These are phyloP conservation scores for Melaleuca quinquenervia DNA, from an alignment of 345 rosid species.

Conservation along the genomic window DNA sequence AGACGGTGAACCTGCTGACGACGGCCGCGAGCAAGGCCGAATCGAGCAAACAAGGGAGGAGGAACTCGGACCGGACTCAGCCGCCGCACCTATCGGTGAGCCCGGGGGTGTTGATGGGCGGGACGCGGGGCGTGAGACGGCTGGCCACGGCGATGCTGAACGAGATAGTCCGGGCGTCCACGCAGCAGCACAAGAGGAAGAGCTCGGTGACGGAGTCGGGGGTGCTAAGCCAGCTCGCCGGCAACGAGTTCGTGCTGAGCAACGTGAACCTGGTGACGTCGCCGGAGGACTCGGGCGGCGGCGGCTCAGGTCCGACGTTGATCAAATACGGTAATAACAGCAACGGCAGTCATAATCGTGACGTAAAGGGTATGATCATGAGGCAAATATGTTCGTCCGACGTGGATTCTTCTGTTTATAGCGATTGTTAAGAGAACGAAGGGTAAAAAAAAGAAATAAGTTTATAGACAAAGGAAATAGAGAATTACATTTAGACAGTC, in stretches of 20 bases:
- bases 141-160: constrained; percentile 55
- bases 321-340: constrained; percentile 22
- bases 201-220: constrained; percentile 35
- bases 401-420: constrained; percentile 50
- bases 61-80: constrained; percentile 26
- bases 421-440: constrained; percentile 27
- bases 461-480: background rate
- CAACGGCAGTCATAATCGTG: constrained; percentile 6
- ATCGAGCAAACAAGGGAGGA: constrained; percentile 15
- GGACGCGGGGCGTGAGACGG: constrained; percentile 60
- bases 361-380: constrained; percentile 19
- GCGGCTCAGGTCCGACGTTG: background rate
- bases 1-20: constrained; percentile 33
- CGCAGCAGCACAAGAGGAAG: constrained; percentile 53
- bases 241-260: constrained; percentile 33
- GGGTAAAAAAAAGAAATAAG: background rate
- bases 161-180: constrained; percentile 53
- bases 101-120: constrained; percentile 62
- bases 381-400: constrained; percentile 55
- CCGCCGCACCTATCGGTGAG: constrained; percentile 11
- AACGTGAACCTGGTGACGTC: constrained; percentile 27
- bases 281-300: constrained; percentile 12
- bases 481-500: background rate
- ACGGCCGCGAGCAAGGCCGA: constrained; percentile 11
- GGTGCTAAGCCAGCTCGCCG: constrained; percentile 57